Evolutionary conservation across 2,329 filamentous ascomycete genomes (phyloP), one percentile per base, ranked within the genome.

Genomic region (Delphinella strobiligena): DNA sequence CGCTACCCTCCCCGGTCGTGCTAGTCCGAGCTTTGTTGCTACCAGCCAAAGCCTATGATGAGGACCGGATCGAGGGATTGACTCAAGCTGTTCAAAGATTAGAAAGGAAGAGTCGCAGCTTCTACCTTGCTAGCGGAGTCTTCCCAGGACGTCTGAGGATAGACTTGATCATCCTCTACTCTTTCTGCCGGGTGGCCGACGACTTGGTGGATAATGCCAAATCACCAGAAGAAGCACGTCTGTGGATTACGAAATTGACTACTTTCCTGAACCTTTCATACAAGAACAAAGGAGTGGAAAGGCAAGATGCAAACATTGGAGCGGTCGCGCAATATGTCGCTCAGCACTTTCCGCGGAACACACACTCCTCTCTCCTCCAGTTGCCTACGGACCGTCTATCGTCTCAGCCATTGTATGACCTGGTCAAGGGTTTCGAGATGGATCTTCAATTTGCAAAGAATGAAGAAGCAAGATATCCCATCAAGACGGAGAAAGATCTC

Each of bases 161-260:
- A 19, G 80, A 86, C 47, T 54, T 86, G 10, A 69, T 82, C 18
- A 59, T 82, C 1, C 60, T 86, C 3, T 85, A 85, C 52, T 81
- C 79, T 0, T 85, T 83, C 53, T 86, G 81, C 49, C 69, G 81
- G 9, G 72, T 83, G 8, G 79, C 79, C 1, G 82, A 86, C 53
- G 80, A 86, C 49, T 63, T 86, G 4, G 71, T 86, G 7, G 81
- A 86, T 48, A 71, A 83, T 43, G 72, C 80, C 1, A 49, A 60
- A 1, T 66, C 64, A 1, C 53, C 62, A 1, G 51, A 61, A 0
- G 72, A 78, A 47, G 75, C 78, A 4, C 58, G 60, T 18, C 49
- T 59, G 7, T 82, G 77, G 71, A 72, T 82, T 34, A 53, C 59
- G 12, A 77, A 73, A 51, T 62, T 83, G 15, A 66, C 66, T 17